Percentiles rank a stretch among this genome's conserved stretches.
Conservation (phyloP, 148 eudicot genomes). For the Heliamphora exappendiculata region DNA sequence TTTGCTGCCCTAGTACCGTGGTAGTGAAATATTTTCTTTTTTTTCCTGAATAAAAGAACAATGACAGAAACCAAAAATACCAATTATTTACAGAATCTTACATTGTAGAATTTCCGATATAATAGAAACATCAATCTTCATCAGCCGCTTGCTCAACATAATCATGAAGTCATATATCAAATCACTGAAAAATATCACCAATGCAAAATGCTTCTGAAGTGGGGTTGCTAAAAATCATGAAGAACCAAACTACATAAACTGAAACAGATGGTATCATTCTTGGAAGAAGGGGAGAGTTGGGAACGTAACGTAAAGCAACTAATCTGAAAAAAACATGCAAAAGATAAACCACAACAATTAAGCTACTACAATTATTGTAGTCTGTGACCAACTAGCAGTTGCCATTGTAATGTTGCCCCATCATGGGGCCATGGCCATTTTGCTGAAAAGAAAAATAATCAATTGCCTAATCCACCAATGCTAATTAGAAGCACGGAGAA, state of each 20-base stretch:
- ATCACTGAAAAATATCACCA: slow-evolving; percentile 54
- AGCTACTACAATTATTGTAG: neutral
- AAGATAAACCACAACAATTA: neutral
- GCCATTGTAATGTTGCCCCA: neutral
- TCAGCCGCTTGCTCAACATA: slow-evolving; percentile 72
- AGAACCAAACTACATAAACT: slow-evolving; percentile 1
- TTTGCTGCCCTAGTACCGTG: neutral
- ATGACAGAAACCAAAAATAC: neutral
- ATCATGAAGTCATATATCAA: slow-evolving; percentile 78
- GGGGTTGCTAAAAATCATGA: slow-evolving; percentile 2
- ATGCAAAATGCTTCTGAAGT: slow-evolving; percentile 7
- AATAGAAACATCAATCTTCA: slow-evolving; percentile 81
- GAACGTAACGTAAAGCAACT: neutral
- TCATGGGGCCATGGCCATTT: slow-evolving; percentile 1
- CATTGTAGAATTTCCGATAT: slow-evolving; percentile 68
- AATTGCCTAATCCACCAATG: neutral
- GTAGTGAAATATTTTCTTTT: neutral
- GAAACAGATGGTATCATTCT: neutral
- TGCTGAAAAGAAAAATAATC: neutral
- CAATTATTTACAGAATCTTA: slow-evolving; percentile 26
- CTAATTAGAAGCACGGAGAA: neutral
- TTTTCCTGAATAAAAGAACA: neutral
- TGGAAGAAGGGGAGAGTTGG: neutral
- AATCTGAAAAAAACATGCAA: neutral
- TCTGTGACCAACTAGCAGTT: neutral